Evolutionary conservation across 2,329 filamentous ascomycete genomes (phyloP).

Genomic region (Aspergillus udagawae): DNA sequence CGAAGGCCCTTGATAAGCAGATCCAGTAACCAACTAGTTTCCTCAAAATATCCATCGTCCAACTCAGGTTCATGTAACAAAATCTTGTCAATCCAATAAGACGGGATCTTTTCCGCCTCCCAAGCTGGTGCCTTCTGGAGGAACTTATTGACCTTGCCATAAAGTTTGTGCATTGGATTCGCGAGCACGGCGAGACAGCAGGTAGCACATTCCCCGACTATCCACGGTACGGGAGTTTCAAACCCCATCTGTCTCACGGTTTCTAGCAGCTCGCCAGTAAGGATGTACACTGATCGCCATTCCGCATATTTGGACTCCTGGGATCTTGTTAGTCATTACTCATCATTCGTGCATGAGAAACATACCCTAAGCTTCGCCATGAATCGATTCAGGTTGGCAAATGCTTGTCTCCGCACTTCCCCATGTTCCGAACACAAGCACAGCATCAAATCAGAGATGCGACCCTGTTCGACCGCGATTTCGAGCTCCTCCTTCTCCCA

Average conservation of each 20-base stretch:
- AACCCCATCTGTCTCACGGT: slow-evolving; percentile 59
- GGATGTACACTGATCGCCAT: slow-evolving; percentile 71
- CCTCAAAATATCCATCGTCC: slow-evolving; percentile 68
- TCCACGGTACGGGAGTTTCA: slow-evolving; percentile 61
- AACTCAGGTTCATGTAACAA: slow-evolving; percentile 69
- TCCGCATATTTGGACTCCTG: slow-evolving; percentile 68
- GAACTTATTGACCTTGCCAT: slow-evolving; percentile 81
- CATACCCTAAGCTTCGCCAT: slow-evolving; percentile 48
- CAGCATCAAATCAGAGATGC: slow-evolving; percentile 65
- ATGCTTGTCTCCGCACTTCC: slow-evolving; percentile 74
- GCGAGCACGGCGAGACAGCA: slow-evolving; percentile 66
- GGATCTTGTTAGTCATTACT: slow-evolving; percentile 8
- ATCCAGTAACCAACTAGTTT: slow-evolving; percentile 69
- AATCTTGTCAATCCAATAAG: slow-evolving; percentile 64
- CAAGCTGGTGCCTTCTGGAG: slow-evolving; percentile 74
- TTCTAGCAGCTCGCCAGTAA: slow-evolving; percentile 76
- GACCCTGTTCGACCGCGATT: slow-evolving; percentile 73
- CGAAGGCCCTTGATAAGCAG: slow-evolving; percentile 64
- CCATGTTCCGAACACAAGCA: slow-evolving; percentile 71
- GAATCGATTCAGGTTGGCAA: slow-evolving; percentile 36
- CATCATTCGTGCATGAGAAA: not conserved
- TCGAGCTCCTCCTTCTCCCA: slow-evolving; percentile 77
- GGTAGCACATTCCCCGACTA: slow-evolving; percentile 71
- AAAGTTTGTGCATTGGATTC: slow-evolving; percentile 76
- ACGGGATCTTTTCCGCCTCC: slow-evolving; percentile 55